Base-by-base conservation (phyloP, 768 basidiomycete genomes). In the Lentinula sp. region DNA sequence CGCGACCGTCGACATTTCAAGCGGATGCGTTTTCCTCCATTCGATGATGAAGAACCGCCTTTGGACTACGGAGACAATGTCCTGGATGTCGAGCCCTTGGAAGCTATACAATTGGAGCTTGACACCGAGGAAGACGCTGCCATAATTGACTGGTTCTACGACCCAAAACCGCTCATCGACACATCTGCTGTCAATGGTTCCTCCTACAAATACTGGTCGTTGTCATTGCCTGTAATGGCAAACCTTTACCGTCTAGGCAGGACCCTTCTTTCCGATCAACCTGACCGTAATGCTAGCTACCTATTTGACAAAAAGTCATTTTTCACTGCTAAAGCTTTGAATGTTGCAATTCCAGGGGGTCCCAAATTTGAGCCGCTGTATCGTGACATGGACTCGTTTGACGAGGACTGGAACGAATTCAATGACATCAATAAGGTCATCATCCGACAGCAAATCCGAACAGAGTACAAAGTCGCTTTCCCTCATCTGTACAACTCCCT, bases 401-500 rank as follows among this genome's bases (percentile, higher is more conserved):
- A 99, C 69, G 97, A 98, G 71, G 97, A 99, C 70, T 97, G 95
- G 95, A 97, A 97, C 73, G 95, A 97, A 72, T 99, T 99, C 69
- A 99, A 99, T 71, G 97, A 99, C 70, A 97, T 98, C 75, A 95
- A 97, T 78, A 99, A 99, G 74, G 91, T 99, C 69, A 96, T 99
- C 73, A 98, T 99, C 66, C 95, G 97, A 20, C 95, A 98, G 70
- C 93, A 97, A 73, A 96, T 98, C 64, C 85, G 97, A 50, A 98
- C 96, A 2, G 97, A 99, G 76, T 98, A 99, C 83, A 98, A 96
- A 73, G 95, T 99, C 56, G 96, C 95, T 2, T 98, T 98, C 81
- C 96, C 97, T 36, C 96, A 99, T 69, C 82, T 99, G 1, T 99
- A 99, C 77, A 99, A 99, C 76, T 97, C 97, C 39, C 82, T 97